Base-by-base conservation (phyloP, 1,284 basidiomycete species). In the Ceraceosorus guamensis region DNA sequence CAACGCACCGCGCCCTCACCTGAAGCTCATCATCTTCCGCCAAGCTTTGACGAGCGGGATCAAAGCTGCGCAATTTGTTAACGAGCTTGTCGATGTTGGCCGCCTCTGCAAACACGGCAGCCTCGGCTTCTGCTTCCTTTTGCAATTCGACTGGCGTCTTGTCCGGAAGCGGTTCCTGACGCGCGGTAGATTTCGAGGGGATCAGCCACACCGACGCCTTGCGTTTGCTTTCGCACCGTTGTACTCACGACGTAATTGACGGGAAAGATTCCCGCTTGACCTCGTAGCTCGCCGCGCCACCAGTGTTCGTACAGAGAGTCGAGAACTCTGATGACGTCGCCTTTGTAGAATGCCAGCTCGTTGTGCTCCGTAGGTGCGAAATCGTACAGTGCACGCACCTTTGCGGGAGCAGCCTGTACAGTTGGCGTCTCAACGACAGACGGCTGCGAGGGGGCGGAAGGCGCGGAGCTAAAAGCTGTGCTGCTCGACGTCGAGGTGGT, bases 241-340 rank as follows among this genome's bases (percentile, higher is more conserved):
- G 34, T 48, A 55, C 8, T 81, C 8, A 86, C 31, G 65, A 98
- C 90, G 78, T 97, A 97, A 73, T 95, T 97, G 44, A 96, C 89
- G 0, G 95, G 93, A 78, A 99, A 98, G 60, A 99, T 98, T 11
- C 95, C 95, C 7, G 91, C 91, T 59, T 88, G 81, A 1, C 92
- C 91, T 66, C 87, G 87, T 41, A 91, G 78, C 67, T 97, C 92
- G 2, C 95, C 95, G 48, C 90, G 81, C 92, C 93, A 98, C 95
- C 95, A 99, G 75, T 97, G 91, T 71, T 91, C 88, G 79, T 96
- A 96, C 31, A 88, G 88, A 45, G 89, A 84, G 76, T 97, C 91
- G 10, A 98, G 85, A 13, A 97, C 93, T 67, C 92, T 91, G 79
- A 98, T 93, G 52, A 96, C 81, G 69, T 97, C 95, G 2, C 92